Evolutionary conservation across 164 flowering plant species (phyloP).

Genomic region (Umbellularia californica): DNA sequence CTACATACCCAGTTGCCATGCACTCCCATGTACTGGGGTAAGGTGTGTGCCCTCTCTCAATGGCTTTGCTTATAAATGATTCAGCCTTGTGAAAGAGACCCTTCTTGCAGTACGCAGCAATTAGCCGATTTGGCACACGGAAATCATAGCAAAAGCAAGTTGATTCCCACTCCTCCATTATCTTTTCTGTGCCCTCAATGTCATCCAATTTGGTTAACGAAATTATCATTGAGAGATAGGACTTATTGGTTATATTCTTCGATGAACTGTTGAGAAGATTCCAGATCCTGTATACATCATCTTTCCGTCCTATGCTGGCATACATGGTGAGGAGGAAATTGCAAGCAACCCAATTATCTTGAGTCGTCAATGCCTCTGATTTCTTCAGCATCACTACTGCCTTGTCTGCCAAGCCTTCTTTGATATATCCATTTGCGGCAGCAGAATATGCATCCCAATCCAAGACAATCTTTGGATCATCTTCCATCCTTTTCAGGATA

Average conservation of each 20-base stretch:
- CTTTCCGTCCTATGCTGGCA: conserved; percentile 28
- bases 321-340: conserved; percentile 26
- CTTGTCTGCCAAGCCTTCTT: conserved; percentile 27
- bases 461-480: conserved; percentile 15
- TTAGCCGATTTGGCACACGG: conserved; percentile 31
- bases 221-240: conserved; percentile 28
- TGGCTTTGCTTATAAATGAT: conserved; percentile 17
- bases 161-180: conserved; percentile 40
- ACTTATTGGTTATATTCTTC: conserved; percentile 17
- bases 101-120: conserved; percentile 32
- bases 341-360: conserved; percentile 11
- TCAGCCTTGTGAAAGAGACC: conserved; percentile 41
- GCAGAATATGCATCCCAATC: conserved; percentile 26
- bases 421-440: conserved; percentile 39
- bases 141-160: conserved; percentile 20
- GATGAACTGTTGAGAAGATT: conserved; percentile 19
- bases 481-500: conserved; percentile 28
- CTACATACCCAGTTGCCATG: conserved; percentile 30
- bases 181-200: conserved; percentile 39
- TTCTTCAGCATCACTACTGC: conserved; percentile 26
- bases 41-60: conserved; percentile 28
- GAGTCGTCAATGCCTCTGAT: conserved; percentile 15
- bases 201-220: conserved; percentile 39
- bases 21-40: conserved; percentile 25
- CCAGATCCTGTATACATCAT: conserved; percentile 35